phyloP scores from a whole-genome alignment of 2,329 filamentous ascomycete genomes.

The Sporothrix globosa region DNA sequence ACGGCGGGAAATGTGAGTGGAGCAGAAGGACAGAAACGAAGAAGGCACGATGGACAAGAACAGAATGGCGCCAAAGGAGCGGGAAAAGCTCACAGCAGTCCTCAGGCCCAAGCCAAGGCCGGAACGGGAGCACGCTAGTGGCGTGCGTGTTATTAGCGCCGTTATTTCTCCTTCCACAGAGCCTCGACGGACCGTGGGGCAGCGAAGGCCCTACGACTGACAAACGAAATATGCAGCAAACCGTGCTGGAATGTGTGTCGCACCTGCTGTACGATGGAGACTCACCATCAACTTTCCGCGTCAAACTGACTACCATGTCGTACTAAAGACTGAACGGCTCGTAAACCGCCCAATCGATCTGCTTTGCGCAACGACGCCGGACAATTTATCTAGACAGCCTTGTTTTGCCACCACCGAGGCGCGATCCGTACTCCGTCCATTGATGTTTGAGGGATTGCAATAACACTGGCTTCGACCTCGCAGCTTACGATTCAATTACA shows the following conservation, averaged over 20 bases:
- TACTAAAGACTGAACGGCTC: constrained; percentile 2
- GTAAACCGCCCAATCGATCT: constrained; percentile 31
- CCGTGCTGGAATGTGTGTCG: constrained; percentile 2
- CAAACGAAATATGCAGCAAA: constrained; percentile 15
- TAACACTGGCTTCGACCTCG: no score
- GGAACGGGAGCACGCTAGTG: neutral
- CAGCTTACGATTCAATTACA: no score
- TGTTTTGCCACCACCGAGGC: neutral
- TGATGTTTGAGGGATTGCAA: no score
- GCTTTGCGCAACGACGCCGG: neutral
- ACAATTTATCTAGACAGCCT: neutral
- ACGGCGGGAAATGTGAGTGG: constrained; percentile 19
- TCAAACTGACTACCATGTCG: neutral
- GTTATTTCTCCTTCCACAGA: neutral
- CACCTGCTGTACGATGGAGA: no score
- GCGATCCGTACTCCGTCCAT: neutral
- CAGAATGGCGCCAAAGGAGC: neutral
- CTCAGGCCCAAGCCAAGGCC: neutral
- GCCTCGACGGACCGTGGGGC: constrained; percentile 17
- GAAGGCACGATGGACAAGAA: neutral
- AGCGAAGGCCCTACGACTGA: neutral
- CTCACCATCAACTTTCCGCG: neutral
- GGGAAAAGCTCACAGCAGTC: neutral
- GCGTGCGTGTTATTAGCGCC: constrained; percentile 17
- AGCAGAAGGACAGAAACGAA: constrained; percentile 9